Evolutionary conservation across 1,284 basidiomycete genomes (phyloP).

Genomic region (Cryptococcus hybrid): DNA sequence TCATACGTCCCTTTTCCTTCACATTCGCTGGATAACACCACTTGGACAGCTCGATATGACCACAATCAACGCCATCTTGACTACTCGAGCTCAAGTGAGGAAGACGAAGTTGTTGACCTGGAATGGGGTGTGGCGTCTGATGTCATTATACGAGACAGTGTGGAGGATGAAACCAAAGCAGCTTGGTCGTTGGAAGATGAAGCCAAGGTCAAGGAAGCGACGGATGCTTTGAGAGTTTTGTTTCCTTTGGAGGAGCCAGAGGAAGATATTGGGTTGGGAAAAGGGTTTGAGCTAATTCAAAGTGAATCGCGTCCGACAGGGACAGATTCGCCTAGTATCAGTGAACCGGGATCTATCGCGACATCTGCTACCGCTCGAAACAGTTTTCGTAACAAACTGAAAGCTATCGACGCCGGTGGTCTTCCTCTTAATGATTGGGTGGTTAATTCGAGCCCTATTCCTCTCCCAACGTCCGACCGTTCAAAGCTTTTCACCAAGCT

Average conservation of each 20-base stretch:
- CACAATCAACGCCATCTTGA: slow-evolving; percentile 19
- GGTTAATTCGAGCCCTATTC: slow-evolving; percentile 31
- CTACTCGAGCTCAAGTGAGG: slow-evolving; percentile 37
- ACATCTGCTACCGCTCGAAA: slow-evolving; percentile 18
- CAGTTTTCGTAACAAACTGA: slow-evolving; percentile 24
- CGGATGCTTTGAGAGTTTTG: slow-evolving; percentile 39
- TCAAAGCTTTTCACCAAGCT: slow-evolving; percentile 9
- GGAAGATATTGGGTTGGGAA: slow-evolving; percentile 7
- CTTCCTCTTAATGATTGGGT: slow-evolving; percentile 33
- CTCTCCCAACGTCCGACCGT: slow-evolving; percentile 27
- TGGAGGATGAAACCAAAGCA: slow-evolving; percentile 21
- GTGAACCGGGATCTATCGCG: slow-evolving; percentile 14
- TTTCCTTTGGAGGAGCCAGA: slow-evolving; percentile 32
- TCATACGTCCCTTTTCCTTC: slow-evolving; percentile 42
- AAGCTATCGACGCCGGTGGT: slow-evolving; percentile 23
- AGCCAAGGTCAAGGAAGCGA: slow-evolving; percentile 39
- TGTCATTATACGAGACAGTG: slow-evolving; percentile 25
- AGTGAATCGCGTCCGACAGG: slow-evolving; percentile 26
- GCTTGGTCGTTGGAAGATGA: slow-evolving; percentile 32
- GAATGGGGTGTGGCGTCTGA: slow-evolving; percentile 39
- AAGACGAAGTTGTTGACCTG: slow-evolving; percentile 39
- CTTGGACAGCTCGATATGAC: slow-evolving; percentile 37
- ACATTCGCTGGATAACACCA: slow-evolving; percentile 48
- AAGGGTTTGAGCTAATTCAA: slow-evolving; percentile 25
- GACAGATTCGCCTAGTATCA: slow-evolving; percentile 27